Evolutionary conservation across 2,329 filamentous ascomycete species (phyloP).

Genomic region (Raffaelea ambrosiae): DNA sequence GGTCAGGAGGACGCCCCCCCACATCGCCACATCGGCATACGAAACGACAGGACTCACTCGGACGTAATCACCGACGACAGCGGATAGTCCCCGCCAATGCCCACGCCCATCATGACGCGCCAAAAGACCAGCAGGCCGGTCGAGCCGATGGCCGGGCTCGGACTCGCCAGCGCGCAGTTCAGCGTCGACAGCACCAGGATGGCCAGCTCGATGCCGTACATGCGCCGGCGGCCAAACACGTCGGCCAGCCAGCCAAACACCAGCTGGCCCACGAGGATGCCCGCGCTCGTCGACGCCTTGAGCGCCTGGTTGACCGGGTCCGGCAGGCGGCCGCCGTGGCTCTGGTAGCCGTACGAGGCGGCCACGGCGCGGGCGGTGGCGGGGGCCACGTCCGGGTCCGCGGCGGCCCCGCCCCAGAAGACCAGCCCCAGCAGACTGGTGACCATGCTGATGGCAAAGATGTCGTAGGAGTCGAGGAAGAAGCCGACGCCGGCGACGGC

Average conservation of each 20-base stretch:
- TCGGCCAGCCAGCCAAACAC: slow-evolving; percentile 72
- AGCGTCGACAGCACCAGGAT: slow-evolving; percentile 65
- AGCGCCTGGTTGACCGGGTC: slow-evolving; percentile 61
- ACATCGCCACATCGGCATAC: background rate
- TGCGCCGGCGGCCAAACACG: slow-evolving; percentile 64
- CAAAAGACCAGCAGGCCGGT: slow-evolving; percentile 62
- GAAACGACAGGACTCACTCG: slow-evolving; percentile 36
- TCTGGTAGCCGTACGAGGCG: slow-evolving; percentile 36
- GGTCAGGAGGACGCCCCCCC: slow-evolving; percentile 10
- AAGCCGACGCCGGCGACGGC: slow-evolving; percentile 74
- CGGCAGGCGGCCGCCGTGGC: slow-evolving; percentile 49
- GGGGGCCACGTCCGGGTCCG: slow-evolving; percentile 13
- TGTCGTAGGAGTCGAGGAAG: slow-evolving; percentile 74
- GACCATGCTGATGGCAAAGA: slow-evolving; percentile 72
- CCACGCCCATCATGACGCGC: slow-evolving; percentile 69
- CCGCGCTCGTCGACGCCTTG: slow-evolving; percentile 72
- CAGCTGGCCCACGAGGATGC: slow-evolving; percentile 70
- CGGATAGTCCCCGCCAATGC: slow-evolving; percentile 77
- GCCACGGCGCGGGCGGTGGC: slow-evolving; percentile 23
- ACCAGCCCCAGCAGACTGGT: slow-evolving; percentile 66
- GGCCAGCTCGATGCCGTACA: slow-evolving; percentile 72
- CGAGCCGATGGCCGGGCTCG: slow-evolving; percentile 51
- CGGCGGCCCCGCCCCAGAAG: slow-evolving; percentile 50
- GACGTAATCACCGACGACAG: slow-evolving; percentile 73
- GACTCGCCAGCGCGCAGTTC: slow-evolving; percentile 54